phyloP scores from a whole-genome alignment of 352 stramenopile species.

The Pythium brachiatum region DNA sequence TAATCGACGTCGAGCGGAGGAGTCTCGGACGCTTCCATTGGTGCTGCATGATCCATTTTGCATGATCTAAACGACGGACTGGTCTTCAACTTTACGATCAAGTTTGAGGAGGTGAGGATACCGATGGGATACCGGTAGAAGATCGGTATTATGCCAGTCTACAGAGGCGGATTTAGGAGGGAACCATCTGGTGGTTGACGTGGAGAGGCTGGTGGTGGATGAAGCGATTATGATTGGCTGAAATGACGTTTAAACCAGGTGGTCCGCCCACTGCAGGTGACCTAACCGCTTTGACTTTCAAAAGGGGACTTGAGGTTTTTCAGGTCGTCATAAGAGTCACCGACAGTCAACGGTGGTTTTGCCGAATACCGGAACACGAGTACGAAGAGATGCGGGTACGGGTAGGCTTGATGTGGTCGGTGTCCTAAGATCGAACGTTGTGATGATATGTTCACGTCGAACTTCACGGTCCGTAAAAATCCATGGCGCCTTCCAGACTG shows the following conservation, averaged over 20 bases:
- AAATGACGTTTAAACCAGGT: background rate
- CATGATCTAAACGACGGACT: background rate
- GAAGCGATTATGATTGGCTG: background rate
- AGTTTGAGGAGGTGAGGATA: background rate
- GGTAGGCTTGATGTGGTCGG: too few species aligned
- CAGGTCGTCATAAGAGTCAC: background rate
- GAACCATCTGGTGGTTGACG: constrained; percentile 5
- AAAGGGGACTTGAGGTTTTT: constrained; percentile 1
- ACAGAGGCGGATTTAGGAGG: background rate
- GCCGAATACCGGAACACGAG: too few species aligned
- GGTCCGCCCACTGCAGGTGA: background rate
- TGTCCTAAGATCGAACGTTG: too few species aligned
- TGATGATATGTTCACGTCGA: too few species aligned
- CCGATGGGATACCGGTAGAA: background rate
- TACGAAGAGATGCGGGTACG: too few species aligned
- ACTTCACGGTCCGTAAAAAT: too few species aligned
- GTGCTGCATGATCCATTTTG: constrained; percentile 1
- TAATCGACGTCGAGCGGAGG: background rate
- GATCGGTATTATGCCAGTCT: background rate
- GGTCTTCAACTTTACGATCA: constrained; percentile 5
- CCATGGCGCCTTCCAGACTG: too few species aligned
- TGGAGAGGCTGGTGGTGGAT: background rate
- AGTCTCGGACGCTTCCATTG: background rate
- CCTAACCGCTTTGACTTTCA: background rate
- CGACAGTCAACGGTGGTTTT: too few species aligned